Percentiles rank a stretch among this genome's conserved stretches.
These are phyloP conservation scores for Kwoniella shandongensis DNA, from an alignment of 768 basidiomycete genomes.

Conservation along the genomic window DNA sequence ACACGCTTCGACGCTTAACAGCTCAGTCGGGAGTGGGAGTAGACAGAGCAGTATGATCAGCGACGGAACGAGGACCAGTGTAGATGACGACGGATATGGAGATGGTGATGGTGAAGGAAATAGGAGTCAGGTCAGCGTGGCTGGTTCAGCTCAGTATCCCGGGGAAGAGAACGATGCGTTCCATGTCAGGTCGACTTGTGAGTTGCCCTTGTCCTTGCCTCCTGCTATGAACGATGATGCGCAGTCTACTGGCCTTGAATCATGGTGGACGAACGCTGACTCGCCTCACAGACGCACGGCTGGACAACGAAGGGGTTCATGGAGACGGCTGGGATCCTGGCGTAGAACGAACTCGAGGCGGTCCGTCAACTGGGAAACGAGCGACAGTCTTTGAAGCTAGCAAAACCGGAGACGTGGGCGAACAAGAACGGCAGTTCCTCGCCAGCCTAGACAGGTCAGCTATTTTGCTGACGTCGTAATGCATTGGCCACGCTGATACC, in stretches of 20 bases:
- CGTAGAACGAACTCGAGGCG: conserved; percentile 81
- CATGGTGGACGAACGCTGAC: too few species aligned
- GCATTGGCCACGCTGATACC: background rate
- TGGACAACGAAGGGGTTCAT: conserved; percentile 86
- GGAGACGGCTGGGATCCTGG: conserved; percentile 95
- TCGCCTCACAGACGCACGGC: conserved; percentile 62
- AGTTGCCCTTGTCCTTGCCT: conserved; percentile 13
- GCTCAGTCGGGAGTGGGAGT: conserved; percentile 2
- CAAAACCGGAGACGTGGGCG: conserved; percentile 63
- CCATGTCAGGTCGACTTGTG: conserved; percentile 53
- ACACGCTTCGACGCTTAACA: background rate
- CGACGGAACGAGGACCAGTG: background rate
- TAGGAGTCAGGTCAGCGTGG: conserved; percentile 30
- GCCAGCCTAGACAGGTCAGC: conserved; percentile 81
- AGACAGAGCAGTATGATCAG: background rate
- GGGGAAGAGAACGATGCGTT: conserved; percentile 54
- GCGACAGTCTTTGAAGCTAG: conserved; percentile 54
- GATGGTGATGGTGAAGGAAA: conserved; percentile 9
- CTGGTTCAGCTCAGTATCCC: conserved; percentile 43
- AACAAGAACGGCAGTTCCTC: conserved; percentile 72
- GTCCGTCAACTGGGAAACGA: conserved; percentile 41
- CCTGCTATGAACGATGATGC: background rate
- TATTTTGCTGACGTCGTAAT: background rate
- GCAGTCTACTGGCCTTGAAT: too few species aligned
- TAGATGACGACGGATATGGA: background rate